These are phyloP conservation scores for Gaertneriomyces semiglobifer DNA, from an alignment of 192 early-diverging fungal species.

Conservation along the genomic window DNA sequence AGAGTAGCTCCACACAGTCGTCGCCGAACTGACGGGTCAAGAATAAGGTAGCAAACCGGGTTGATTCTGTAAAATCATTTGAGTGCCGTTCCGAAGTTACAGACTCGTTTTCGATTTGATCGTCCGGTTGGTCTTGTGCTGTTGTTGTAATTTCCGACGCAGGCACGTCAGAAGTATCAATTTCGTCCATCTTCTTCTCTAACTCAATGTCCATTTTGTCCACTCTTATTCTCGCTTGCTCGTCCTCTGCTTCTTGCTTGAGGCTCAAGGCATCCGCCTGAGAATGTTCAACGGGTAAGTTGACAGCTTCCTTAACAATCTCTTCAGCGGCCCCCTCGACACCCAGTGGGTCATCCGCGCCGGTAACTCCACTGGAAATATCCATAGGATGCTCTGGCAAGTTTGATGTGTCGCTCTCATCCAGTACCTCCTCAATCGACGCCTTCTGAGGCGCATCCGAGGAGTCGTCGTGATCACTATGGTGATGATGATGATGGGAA, in stretches of 20 bases:
- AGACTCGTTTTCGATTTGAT: background rate
- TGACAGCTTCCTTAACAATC: background rate
- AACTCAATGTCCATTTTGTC: background rate
- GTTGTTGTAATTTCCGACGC: too few relatives aligned
- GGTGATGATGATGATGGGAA: too few relatives aligned
- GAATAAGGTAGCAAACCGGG: background rate
- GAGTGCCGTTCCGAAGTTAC: background rate
- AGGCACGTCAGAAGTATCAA: background rate
- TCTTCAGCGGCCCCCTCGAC: background rate
- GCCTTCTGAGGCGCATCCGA: background rate
- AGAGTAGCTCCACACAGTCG: conserved; percentile 1
- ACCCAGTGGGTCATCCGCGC: background rate
- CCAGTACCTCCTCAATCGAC: background rate
- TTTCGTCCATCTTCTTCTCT: background rate
- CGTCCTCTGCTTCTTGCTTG: background rate
- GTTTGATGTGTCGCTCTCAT: background rate
- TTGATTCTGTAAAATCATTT: background rate
- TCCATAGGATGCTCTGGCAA: background rate
- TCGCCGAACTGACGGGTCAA: conserved; percentile 3
- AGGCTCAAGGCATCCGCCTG: background rate
- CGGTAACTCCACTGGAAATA: background rate
- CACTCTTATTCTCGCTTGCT: background rate
- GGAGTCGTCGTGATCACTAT: background rate
- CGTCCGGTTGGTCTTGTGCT: too few relatives aligned
- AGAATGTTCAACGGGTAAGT: too few relatives aligned